A percentile compares a stretch with the other conserved stretches of the same genome.
Conservation (phyloP, 1,284 basidiomycete genomes). For the Bjerkandera adusta region DNA sequence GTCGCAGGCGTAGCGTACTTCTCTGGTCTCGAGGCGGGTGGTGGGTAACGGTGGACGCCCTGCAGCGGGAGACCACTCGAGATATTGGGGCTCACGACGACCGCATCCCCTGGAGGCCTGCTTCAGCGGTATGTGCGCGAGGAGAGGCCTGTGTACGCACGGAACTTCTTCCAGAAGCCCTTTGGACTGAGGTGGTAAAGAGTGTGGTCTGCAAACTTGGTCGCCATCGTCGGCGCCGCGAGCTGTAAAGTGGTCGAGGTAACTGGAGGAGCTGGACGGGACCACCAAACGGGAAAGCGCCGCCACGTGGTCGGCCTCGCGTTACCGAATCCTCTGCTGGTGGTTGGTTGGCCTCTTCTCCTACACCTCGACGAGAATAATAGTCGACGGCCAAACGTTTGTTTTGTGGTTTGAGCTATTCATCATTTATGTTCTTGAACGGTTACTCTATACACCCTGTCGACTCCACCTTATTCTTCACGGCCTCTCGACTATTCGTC, state of each 20-base stretch:
- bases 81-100: conserved; percentile 86
- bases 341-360: no score
- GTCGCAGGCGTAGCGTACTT: conserved; percentile 85
- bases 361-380: no score
- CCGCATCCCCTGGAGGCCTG: conserved; percentile 58
- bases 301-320: no score
- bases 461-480: no score
- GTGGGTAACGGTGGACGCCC: conserved; percentile 75
- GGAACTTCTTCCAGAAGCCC: conserved; percentile 95
- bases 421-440: no score
- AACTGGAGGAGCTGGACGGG: conserved; percentile 14
- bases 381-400: no score
- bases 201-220: conserved; percentile 78
- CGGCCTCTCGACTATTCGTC: no score
- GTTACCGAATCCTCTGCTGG: neutral
- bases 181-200: conserved; percentile 85
- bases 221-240: conserved; percentile 52
- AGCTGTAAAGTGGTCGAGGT: conserved; percentile 3
- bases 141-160: conserved; percentile 44
- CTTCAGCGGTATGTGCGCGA: conserved; percentile 4
- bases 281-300: conserved; percentile 16
- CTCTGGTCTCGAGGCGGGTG: conserved; percentile 85
- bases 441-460: no score
- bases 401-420: no score
- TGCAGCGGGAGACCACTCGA: conserved; percentile 88